Evolutionary conservation across 768 basidiomycete species (phyloP).

Genomic region (Agaricus subrufescens): DNA sequence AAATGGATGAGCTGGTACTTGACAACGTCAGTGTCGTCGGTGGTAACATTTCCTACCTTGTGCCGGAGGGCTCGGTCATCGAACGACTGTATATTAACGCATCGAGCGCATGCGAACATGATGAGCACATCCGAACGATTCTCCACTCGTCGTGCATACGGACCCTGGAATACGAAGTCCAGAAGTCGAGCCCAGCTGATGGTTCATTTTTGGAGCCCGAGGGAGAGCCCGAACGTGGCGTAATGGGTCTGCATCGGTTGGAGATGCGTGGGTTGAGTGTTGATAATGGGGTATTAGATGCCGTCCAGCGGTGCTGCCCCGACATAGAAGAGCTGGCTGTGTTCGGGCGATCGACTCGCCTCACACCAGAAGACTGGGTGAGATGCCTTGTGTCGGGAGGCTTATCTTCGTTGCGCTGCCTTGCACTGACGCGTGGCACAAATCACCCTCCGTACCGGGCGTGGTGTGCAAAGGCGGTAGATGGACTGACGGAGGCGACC

Average conservation of each 20-base stretch:
- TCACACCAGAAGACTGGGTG: constrained; percentile 37
- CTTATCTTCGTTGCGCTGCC: constrained; percentile 26
- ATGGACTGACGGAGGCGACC: constrained; percentile 13
- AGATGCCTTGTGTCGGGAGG: constrained; percentile 31
- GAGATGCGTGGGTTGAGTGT: constrained; percentile 36
- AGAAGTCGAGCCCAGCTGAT: constrained; percentile 18
- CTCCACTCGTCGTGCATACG: constrained; percentile 37
- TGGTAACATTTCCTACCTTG: constrained; percentile 37
- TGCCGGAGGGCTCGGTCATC: constrained; percentile 29
- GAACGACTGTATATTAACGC: constrained; percentile 33
- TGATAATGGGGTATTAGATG: constrained; percentile 28
- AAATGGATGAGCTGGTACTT: constrained; percentile 34
- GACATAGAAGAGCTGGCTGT: constrained; percentile 37
- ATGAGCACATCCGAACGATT: constrained; percentile 36
- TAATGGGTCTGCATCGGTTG: constrained; percentile 31
- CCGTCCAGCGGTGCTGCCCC: constrained; percentile 28
- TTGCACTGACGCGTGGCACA: constrained; percentile 35
- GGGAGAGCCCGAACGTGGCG: constrained; percentile 16
- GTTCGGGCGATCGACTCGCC: constrained; percentile 32
- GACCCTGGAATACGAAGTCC: constrained; percentile 39
- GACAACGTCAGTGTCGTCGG: constrained; percentile 37
- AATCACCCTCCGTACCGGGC: constrained; percentile 32
- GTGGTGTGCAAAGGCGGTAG: constrained; percentile 25
- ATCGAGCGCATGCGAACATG: constrained; percentile 25
- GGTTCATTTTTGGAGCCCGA: constrained; percentile 25